phyloP scores from a whole-genome alignment of 768 basidiomycete genomes.

The Leucocoprinus leucothites region DNA sequence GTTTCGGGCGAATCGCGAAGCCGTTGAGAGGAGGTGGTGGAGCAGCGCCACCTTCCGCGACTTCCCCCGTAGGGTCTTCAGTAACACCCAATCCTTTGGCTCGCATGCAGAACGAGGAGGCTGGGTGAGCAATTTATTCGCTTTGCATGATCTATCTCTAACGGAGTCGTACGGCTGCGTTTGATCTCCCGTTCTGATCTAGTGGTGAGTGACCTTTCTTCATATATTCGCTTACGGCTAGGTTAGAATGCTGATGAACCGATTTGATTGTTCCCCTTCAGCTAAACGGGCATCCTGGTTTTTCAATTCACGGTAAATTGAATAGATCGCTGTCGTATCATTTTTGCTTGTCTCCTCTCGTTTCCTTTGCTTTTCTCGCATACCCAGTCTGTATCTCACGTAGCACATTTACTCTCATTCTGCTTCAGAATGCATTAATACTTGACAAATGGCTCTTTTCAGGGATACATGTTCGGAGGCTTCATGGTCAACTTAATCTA shows the following conservation, averaged over 20 bases:
- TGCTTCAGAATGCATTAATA: slow-evolving; percentile 10
- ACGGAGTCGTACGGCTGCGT: not conserved
- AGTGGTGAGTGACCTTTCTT: slow-evolving; percentile 24
- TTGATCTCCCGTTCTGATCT: slow-evolving; percentile 15
- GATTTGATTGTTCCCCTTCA: slow-evolving; percentile 27
- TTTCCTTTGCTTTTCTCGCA: slow-evolving; percentile 17
- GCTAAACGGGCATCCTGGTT: slow-evolving; percentile 94
- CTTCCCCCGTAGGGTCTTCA: slow-evolving; percentile 36
- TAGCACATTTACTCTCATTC: slow-evolving; percentile 16
- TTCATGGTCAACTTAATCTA: no score
- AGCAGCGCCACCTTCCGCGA: slow-evolving; percentile 34
- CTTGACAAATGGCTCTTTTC: not conserved
- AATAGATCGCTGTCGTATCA: not conserved
- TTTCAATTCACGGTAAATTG: slow-evolving; percentile 72
- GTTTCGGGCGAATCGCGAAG: slow-evolving; percentile 94
- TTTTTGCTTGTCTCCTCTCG: slow-evolving; percentile 12
- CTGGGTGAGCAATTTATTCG: slow-evolving; percentile 45
- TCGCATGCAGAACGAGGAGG: slow-evolving; percentile 80
- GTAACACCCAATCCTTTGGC: slow-evolving; percentile 61
- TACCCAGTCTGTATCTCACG: slow-evolving; percentile 25
- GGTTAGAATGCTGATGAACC: slow-evolving; percentile 16
- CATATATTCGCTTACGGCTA: slow-evolving; percentile 17
- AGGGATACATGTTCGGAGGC: no score
- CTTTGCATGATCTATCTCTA: slow-evolving; percentile 13
- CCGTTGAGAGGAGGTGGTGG: slow-evolving; percentile 94